Base-by-base conservation (phyloP, 495 filamentous ascomycete species). In the Xylaria curta region DNA sequence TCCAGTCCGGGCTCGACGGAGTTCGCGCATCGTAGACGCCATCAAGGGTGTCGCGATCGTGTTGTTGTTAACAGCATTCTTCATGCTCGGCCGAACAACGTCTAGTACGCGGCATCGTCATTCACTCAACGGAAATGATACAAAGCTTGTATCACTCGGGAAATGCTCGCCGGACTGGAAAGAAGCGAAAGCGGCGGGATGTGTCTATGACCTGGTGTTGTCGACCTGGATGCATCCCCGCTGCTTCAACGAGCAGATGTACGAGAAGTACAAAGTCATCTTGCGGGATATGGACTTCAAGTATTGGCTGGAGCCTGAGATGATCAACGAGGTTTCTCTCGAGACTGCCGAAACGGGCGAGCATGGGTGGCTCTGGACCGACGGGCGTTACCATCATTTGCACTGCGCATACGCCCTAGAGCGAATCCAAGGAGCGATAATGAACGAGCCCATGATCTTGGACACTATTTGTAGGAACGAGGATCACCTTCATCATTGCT, bases 381-480 rank as follows among this genome's bases (percentile, higher is more conserved):
- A 64, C 19, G 40, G 40, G 1, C 61, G 61, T 3, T 64, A 28
- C 24, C 61, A 64, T 64, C 61, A 47, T 46, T 46, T 64, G 40
- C 61, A 64, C 61, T 64, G 40, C 40, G 61, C 61, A 31, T 64
- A 64, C 24, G 61, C 61, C 9, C 61, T 64, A 31, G 61, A 64
- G 61, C 61, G 40, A 44, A 64, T 64, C 13, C 40, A 47, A 64
- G 3, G n/a, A 4, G 61, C 61, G 38, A 6, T 64, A 40, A 47
- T 28, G 61, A 31, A 6, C 40, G 61, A 44, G 4, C 40, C 61
- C 19, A 47, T 64, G 13, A 26, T 46, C 61, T 64, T 64, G 61
- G 61, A 64, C 40, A 64, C 61, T 13, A 64, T 64, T 19, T 64
- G 61, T 64, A 44, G 61, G 40, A 64, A 17, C 61, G 38, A 64